Percentiles rank a stretch among this genome's conserved stretches.
Conservation (phyloP, 2,329 filamentous ascomycete species). For the Aspergillus texensis region DNA sequence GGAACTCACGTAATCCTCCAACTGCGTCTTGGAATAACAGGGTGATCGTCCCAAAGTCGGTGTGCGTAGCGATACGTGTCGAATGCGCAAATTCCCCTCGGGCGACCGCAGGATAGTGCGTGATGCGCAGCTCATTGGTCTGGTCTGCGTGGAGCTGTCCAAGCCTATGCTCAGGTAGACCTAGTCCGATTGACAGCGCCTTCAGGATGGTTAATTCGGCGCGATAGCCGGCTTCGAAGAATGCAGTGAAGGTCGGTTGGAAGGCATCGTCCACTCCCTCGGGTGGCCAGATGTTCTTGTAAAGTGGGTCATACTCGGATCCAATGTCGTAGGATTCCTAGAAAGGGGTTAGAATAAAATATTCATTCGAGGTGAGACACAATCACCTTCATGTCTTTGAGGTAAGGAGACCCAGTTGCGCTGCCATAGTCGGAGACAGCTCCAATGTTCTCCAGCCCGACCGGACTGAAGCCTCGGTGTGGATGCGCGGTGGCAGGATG, state of each 20-base stretch:
- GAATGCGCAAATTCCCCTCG: constrained; percentile 4
- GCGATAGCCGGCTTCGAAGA: constrained; percentile 44
- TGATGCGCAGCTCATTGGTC: constrained; percentile 17
- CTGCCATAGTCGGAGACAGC: background rate
- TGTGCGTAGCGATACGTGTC: constrained; percentile 17
- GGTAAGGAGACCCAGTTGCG: background rate
- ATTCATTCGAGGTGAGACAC: background rate
- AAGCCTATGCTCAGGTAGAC: background rate
- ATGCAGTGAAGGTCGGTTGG: constrained; percentile 32
- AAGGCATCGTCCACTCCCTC: constrained; percentile 48
- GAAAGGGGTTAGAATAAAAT: background rate
- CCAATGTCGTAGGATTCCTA: constrained; percentile 49
- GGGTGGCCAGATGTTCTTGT: constrained; percentile 52
- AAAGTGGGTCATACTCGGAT: constrained; percentile 42
- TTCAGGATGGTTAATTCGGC: constrained; percentile 29
- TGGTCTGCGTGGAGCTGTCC: constrained; percentile 7
- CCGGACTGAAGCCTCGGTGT: background rate
- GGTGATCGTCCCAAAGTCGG: constrained; percentile 21
- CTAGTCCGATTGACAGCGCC: background rate
- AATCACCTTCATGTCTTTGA: background rate
- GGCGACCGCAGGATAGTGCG: constrained; percentile 19
- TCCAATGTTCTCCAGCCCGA: background rate
- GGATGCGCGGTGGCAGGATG: background rate
- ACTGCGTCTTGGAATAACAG: constrained; percentile 21
- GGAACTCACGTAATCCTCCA: constrained; percentile 10